A percentile compares a stretch with the other conserved stretches of the same genome.
Conservation (phyloP, 2,329 filamentous ascomycete species). For the Cercospora sp. region DNA sequence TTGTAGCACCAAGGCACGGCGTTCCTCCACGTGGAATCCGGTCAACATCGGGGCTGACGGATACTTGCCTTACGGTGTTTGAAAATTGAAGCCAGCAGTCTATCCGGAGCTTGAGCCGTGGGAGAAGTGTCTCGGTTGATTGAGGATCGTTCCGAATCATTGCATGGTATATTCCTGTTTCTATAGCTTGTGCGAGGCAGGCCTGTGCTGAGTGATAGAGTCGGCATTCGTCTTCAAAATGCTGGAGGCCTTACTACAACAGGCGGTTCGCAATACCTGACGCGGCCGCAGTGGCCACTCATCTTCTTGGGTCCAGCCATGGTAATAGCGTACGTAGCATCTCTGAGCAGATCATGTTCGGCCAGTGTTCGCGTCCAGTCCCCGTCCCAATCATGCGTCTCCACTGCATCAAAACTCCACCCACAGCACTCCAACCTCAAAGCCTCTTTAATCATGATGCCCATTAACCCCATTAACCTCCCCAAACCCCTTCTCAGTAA, state of each 20-base stretch:
- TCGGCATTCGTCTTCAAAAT: background rate
- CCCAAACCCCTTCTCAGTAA: slow-evolving; percentile 23
- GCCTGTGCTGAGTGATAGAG: too few species aligned
- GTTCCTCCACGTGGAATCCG: slow-evolving; percentile 1
- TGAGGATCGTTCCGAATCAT: background rate
- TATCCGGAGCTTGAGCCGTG: background rate
- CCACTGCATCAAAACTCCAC: background rate
- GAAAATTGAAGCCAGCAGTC: background rate
- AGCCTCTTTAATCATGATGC: background rate
- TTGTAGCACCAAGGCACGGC: background rate
- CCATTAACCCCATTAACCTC: background rate
- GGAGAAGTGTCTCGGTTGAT: background rate
- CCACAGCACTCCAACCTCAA: background rate
- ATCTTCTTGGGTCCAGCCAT: background rate
- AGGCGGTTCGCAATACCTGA: too few species aligned
- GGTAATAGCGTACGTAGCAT: background rate
- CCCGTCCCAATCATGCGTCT: too few species aligned
- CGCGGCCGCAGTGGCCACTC: background rate
- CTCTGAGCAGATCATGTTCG: background rate
- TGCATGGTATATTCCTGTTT: background rate
- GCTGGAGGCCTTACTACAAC: background rate
- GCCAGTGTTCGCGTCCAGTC: background rate
- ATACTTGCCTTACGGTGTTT: background rate
- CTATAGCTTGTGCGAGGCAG: background rate
- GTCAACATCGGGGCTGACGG: slow-evolving; percentile 7